phyloP scores from a whole-genome alignment of 805 yeast genomes.

The Barnettozyma pratensis region DNA sequence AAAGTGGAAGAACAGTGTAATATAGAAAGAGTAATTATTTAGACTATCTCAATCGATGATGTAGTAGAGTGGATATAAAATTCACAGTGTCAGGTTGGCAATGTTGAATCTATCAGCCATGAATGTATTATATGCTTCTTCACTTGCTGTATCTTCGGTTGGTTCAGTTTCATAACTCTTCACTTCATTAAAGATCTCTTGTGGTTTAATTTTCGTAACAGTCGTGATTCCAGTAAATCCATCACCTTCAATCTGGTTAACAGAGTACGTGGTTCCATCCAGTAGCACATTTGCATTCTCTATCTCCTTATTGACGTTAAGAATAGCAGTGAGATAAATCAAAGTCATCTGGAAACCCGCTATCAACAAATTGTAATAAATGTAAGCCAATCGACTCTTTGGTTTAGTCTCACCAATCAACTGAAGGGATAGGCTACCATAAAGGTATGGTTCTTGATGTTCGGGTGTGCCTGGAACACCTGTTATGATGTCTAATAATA shows the following conservation, averaged over 20 bases:
- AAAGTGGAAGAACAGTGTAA: neutral
- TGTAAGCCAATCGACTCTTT: slow-evolving; percentile 17
- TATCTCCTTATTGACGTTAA: slow-evolving; percentile 26
- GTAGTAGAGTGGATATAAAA: neutral
- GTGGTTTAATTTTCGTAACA: slow-evolving; percentile 32
- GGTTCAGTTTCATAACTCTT: slow-evolving; percentile 11
- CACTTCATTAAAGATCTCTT: slow-evolving; percentile 22
- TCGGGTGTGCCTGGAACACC: slow-evolving; percentile 20
- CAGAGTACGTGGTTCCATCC: slow-evolving; percentile 18
- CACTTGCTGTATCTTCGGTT: neutral
- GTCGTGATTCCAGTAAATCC: slow-evolving; percentile 41
- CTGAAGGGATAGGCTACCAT: slow-evolving; percentile 38
- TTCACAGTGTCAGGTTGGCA: slow-evolving; percentile 1
- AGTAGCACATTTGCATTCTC: slow-evolving; percentile 25
- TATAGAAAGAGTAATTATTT: neutral
- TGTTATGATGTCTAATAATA: slow-evolving; percentile 32
- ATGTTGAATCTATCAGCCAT: slow-evolving; percentile 10
- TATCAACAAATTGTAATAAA: slow-evolving; percentile 29
- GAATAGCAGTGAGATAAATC: slow-evolving; percentile 26
- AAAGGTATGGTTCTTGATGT: slow-evolving; percentile 8
- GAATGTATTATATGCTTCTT: slow-evolving; percentile 3
- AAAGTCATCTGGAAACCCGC: slow-evolving; percentile 27
- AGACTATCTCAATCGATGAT: neutral
- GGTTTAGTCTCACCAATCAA: slow-evolving; percentile 43
- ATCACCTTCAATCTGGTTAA: slow-evolving; percentile 28